Evolutionary conservation across 1,139 yeast species (phyloP), one percentile per base, ranked within the genome.

Genomic region (Suhomyces wounanorum): DNA sequence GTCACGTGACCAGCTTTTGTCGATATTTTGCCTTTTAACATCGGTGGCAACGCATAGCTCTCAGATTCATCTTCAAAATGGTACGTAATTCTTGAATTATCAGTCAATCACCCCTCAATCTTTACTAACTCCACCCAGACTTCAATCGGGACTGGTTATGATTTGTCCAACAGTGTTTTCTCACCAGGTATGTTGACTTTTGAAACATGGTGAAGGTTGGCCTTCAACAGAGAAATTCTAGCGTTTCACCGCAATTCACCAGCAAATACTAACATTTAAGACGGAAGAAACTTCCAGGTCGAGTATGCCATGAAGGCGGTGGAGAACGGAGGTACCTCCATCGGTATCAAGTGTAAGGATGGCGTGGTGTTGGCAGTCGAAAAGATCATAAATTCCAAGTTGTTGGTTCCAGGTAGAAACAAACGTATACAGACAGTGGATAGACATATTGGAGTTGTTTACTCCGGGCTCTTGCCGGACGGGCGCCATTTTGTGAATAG

Each of bases 221-320:
- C 30, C 10, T 26, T 31, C n/a, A 31, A 8, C 35, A 13, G 16
- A 3, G 10, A 26, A 26, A 26, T 3, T 5, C 13, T 8, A 10
- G 8, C 30, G 8, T 9, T 21, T 21, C 23, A 21, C 23, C 23
- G 3, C 23, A 3, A 21, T 26, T 26, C 13, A 9, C 30, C 30
- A 26, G 30, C 6, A 26, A 38, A 11, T 61, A 66, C 69, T 66
- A 64, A 66, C 69, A 52, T 18, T 73, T 13, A 86, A 68, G 99
- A 95, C 69, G 99, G 99, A 48, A 84, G 99, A 73, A 94, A 92
- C 72, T 95, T 95, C 75, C 99, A 95, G 72, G 99, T 94, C 23
- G 99, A 95, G 72, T 95, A 95, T 64, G 99, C 99, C 41, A 81
- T 88, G 67, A 95, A 95, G 69, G 99, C 99, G 1, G 98, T 94